Evolutionary conservation across 2,329 filamentous ascomycete genomes (phyloP), one percentile per base, ranked within the genome.

Genomic region (Knufia petricola): DNA sequence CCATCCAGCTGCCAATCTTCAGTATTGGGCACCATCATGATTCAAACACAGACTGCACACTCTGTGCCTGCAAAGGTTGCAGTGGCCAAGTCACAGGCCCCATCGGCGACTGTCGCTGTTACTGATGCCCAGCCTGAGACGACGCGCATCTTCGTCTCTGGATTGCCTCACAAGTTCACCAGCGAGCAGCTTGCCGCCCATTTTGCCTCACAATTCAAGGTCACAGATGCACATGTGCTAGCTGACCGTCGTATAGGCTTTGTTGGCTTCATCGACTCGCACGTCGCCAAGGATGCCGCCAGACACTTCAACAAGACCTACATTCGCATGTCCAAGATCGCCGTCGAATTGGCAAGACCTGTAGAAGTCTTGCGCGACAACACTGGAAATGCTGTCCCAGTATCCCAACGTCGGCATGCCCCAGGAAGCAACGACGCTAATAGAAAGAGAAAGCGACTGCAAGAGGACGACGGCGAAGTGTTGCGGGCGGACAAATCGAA

Each of bases 261-360:
- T 75, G 81, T 98, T 52, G 92, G 92, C 54, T 96, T 90, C 74
- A 89, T 86, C 69, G 85, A 79, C 45, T 72, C 84, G 12, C 80
- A 90, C 53, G 84, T 87, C 63, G 92, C 92, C 49, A 73, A 78
- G 50, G 79, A 82, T 62, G 90, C 92, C 38, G 85, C 94, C 64
- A 89, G 86, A 67, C 94, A 95, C 72, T 95, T 95, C 75, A 89
- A 98, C 73, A 87, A 80, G 64, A 84, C 89, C 55, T 98, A 88
- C 68, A 87, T 98, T 60, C 87, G 88, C 59, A 92, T 95, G 85
- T 95, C 89, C 50, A 94, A 84, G 71, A 88, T 98, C 60, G 77
- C 76, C 24, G 92, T 95, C 53, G 89, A 95, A 70, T 71, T 92
- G 61, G 92, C 92, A 49, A 82, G 79, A 64, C 84, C 92, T 52